Base-by-base conservation (phyloP, 1,284 basidiomycete species). In the Marasmius tenuissimus region DNA sequence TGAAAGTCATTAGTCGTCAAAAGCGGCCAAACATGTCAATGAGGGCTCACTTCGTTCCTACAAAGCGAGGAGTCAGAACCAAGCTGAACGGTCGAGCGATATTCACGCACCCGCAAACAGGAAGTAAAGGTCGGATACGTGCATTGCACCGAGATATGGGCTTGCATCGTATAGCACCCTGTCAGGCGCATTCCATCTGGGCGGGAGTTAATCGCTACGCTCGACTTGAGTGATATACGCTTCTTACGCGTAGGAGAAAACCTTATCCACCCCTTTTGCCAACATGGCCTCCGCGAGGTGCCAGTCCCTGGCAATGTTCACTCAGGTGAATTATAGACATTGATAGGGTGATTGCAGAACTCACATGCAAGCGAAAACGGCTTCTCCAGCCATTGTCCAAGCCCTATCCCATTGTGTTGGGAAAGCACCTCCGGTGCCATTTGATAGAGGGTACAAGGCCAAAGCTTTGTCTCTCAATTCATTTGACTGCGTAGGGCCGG, bases 351-450 rank as follows among this genome's bases (percentile, higher is more conserved):
- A 48, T 18, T 39, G 18, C 27, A 18, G 51, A 60, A 69, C 77
- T 5, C 48, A 81, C 80, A 82, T 80, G 77, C 80, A 82, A 16
- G 76, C 74, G 60, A 80, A 81, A 12, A 80, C 69, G 0, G 76
- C 74, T 10, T 81, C 77, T 22, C 78, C 78, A 47, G 76, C 77
- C 63, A 81, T 80, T 2, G 72, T 73, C 62, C 70, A 74, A 6
- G 77, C 78, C 18, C 78, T 72, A 40, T 80, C 79, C 63, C 73
- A 82, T 57, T 80, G 71, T 3, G 76, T 76, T 1, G 69, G 62
- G 61, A 79, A 81, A 5, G 75, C 72, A 61, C 76, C 77, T 35
- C 75, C 76, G 6, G 70, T 58, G 0, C 68, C 64, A 20, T 68
- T 70, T 3, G 78, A 76, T 27, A 71, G 65, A 2, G 78, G 79